Evolutionary conservation across 169 alveolate genomes (phyloP).

Genomic region (Plasmodium malariae): DNA sequence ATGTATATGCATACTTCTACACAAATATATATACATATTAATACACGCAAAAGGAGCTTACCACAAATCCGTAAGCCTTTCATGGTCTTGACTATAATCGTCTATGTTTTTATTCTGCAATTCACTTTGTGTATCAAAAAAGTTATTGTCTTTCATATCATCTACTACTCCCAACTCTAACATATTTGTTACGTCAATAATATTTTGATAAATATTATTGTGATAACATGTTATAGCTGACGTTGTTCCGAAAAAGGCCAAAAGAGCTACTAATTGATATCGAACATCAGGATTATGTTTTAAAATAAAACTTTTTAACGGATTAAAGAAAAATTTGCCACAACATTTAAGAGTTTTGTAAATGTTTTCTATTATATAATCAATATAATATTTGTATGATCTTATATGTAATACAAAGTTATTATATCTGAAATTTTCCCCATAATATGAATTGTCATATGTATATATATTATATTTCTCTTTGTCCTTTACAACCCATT

Average conservation of each 20-base stretch:
- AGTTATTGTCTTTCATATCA: constrained; percentile 88
- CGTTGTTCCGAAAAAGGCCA: constrained; percentile 87
- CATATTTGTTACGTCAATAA: constrained; percentile 83
- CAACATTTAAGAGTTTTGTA: constrained; percentile 54
- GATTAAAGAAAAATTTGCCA: constrained; percentile 77
- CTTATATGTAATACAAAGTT: constrained; percentile 69
- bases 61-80: constrained; percentile 83
- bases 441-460: constrained; percentile 75
- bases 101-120: constrained; percentile 79
- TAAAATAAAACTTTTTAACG: constrained; percentile 79
- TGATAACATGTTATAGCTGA: constrained; percentile 85
- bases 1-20: not conserved
- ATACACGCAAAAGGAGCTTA: constrained; percentile 1
- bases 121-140: constrained; percentile 86
- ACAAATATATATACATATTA: not conserved
- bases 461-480: constrained; percentile 70
- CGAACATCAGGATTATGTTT: constrained; percentile 91
- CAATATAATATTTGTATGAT: constrained; percentile 77
- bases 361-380: constrained; percentile 74
- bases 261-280: constrained; percentile 89
- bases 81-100: constrained; percentile 83
- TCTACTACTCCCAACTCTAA: constrained; percentile 85
- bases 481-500: constrained; percentile 77
- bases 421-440: constrained; percentile 72
- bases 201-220: constrained; percentile 85